Evolutionary conservation across 2,329 filamentous ascomycete species (phyloP).

Genomic region (Talaromyces rugulosus): DNA sequence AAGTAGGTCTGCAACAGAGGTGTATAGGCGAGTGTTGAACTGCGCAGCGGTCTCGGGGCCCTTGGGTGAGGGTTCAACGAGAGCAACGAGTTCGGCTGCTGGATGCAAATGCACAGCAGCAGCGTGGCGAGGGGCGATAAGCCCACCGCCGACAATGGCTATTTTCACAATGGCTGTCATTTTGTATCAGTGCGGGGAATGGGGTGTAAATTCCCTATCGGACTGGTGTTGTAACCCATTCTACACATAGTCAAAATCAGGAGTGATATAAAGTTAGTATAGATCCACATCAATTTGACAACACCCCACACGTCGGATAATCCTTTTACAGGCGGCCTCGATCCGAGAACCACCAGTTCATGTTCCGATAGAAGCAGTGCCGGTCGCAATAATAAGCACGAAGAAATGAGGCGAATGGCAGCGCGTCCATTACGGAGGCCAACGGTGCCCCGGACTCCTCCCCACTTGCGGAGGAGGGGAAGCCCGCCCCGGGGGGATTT

Average conservation of each 20-base stretch:
- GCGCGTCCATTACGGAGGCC: background rate
- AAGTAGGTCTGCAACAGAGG: conserved; percentile 43
- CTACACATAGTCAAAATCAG: background rate
- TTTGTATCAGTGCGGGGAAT: background rate
- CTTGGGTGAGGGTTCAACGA: conserved; percentile 45
- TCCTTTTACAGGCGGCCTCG: background rate
- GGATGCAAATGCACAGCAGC: conserved; percentile 39
- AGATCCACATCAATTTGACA: background rate
- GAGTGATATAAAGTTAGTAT: background rate
- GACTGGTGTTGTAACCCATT: background rate
- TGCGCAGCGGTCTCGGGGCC: conserved; percentile 31
- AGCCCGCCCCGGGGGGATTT: no score
- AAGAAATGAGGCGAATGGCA: background rate
- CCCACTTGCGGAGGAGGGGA: background rate
- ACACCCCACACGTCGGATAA: background rate
- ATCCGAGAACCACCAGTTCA: background rate
- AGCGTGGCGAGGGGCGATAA: conserved; percentile 50
- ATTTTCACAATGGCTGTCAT: background rate
- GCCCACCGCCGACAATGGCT: conserved; percentile 43
- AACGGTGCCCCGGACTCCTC: background rate
- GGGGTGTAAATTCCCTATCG: background rate
- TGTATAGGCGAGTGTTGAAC: conserved; percentile 37
- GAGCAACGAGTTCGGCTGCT: conserved; percentile 37
- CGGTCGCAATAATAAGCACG: no score
- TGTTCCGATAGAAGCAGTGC: background rate